phyloP scores from a whole-genome alignment of 805 yeast genomes.

The Candida gorgasii region DNA sequence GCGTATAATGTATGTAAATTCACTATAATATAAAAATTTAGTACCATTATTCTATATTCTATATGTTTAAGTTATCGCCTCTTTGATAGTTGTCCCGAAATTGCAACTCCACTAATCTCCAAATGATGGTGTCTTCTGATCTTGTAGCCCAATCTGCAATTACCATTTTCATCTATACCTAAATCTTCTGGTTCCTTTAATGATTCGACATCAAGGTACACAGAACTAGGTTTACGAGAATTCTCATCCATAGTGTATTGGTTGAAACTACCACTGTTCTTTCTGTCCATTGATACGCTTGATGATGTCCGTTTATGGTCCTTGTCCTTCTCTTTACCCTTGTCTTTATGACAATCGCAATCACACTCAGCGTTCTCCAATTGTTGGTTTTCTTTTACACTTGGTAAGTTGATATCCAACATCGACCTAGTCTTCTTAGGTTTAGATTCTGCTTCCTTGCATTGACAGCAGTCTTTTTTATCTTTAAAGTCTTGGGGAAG shows the following conservation, averaged over 20 bases:
- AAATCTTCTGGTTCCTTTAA: slow-evolving; percentile 17
- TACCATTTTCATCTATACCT: slow-evolving; percentile 27
- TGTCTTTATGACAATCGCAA: slow-evolving; percentile 8
- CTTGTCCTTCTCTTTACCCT: not conserved
- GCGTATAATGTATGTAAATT: slow-evolving; percentile 1
- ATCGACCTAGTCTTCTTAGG: slow-evolving; percentile 26
- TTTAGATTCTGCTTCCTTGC: not conserved
- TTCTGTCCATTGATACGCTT: slow-evolving; percentile 4
- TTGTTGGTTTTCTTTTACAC: slow-evolving; percentile 9
- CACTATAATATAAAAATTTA: slow-evolving; percentile 17
- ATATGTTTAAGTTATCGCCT: slow-evolving; percentile 18
- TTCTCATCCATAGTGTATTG: slow-evolving; percentile 1
- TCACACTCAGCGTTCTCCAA: slow-evolving; percentile 2
- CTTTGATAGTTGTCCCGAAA: slow-evolving; percentile 26
- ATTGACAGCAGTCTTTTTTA: slow-evolving; percentile 13
- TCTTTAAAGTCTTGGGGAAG: slow-evolving; percentile 5
- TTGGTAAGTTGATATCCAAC: slow-evolving; percentile 23
- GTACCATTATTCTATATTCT: slow-evolving; percentile 9
- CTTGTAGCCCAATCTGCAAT: slow-evolving; percentile 44
- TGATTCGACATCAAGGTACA: slow-evolving; percentile 8
- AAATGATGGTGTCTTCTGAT: slow-evolving; percentile 44
- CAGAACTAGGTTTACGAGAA: slow-evolving; percentile 1
- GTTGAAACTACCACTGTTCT: not conserved
- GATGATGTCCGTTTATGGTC: not conserved
- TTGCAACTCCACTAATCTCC: slow-evolving; percentile 35